Conservation (phyloP, 1,139 yeast species). For the Sugiyamaella novakii region DNA sequence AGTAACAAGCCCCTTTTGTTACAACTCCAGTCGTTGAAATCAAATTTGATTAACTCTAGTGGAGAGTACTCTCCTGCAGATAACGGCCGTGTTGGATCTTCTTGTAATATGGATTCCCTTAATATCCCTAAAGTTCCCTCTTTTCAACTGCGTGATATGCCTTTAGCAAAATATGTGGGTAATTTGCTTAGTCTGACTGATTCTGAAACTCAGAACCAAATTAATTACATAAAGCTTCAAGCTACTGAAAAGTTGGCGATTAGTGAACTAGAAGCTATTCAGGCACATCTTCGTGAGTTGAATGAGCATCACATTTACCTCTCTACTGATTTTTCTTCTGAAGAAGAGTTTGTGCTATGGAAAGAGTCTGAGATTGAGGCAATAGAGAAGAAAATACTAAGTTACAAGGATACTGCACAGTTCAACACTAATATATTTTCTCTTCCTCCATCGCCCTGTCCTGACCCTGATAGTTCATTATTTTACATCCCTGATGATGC, state of each 20-base stretch:
- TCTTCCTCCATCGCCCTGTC: neutral
- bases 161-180: conserved; percentile 41
- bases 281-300: conserved; percentile 48
- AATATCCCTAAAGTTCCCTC: neutral
- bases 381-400: conserved; percentile 17
- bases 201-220: conserved; percentile 35
- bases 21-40: neutral
- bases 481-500: conserved; percentile 38
- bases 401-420: neutral
- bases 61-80: neutral
- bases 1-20: neutral
- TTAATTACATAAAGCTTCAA: conserved; percentile 41
- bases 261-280: conserved; percentile 49
- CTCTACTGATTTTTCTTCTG: conserved; percentile 49
- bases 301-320: conserved; percentile 45
- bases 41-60: no score
- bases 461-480: conserved; percentile 9
- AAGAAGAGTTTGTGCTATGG: conserved; percentile 54
- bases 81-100: neutral
- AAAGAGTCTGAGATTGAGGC: conserved; percentile 49
- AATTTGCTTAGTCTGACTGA: conserved; percentile 32
- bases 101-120: neutral
- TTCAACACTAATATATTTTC: conserved; percentile 5
- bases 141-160: neutral
- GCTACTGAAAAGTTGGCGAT: conserved; percentile 51